Percentiles rank a stretch among this genome's conserved stretches.
These are phyloP conservation scores for Marsdenia floribunda DNA, from an alignment of 257 asterid genomes.

Conservation along the genomic window DNA sequence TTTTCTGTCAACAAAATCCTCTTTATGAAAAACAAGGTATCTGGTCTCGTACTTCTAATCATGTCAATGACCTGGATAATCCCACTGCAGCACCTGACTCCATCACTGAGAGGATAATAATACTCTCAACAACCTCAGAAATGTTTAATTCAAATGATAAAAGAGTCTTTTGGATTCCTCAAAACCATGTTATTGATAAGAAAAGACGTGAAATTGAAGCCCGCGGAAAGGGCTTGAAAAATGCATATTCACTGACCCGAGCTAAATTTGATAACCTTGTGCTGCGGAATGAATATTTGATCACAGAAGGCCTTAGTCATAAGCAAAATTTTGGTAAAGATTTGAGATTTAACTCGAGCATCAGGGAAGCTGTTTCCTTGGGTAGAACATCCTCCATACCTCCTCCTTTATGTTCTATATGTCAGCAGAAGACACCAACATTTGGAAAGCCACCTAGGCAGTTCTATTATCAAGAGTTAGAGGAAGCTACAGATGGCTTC, in stretches of 20 bases:
- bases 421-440: slow-evolving; percentile 71
- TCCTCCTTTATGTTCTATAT: slow-evolving; percentile 74
- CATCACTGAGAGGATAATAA: slow-evolving; percentile 26
- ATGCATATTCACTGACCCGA: slow-evolving; percentile 16
- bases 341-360: slow-evolving; percentile 42
- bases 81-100: slow-evolving; percentile 17
- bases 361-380: slow-evolving; percentile 72
- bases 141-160: slow-evolving; percentile 31
- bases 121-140: slow-evolving; percentile 31
- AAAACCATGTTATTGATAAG: slow-evolving; percentile 33
- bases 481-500: slow-evolving; percentile 69
- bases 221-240: slow-evolving; percentile 25
- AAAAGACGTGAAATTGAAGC: slow-evolving; percentile 22
- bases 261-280: slow-evolving; percentile 18
- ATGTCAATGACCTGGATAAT: slow-evolving; percentile 23
- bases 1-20: slow-evolving; percentile 66
- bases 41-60: slow-evolving; percentile 21
- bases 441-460: slow-evolving; percentile 82
- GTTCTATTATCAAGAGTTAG: slow-evolving; percentile 63
- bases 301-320: slow-evolving; percentile 13
- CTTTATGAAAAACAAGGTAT: slow-evolving; percentile 51
- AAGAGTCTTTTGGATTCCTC: slow-evolving; percentile 36
- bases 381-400: slow-evolving; percentile 54
- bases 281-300: slow-evolving; percentile 17
- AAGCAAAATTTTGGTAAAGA: slow-evolving; percentile 27